Evolutionary conservation across 139 green algal genomes (phyloP), one percentile per base, ranked within the genome.

Genomic region (Picochlorum sp.): DNA sequence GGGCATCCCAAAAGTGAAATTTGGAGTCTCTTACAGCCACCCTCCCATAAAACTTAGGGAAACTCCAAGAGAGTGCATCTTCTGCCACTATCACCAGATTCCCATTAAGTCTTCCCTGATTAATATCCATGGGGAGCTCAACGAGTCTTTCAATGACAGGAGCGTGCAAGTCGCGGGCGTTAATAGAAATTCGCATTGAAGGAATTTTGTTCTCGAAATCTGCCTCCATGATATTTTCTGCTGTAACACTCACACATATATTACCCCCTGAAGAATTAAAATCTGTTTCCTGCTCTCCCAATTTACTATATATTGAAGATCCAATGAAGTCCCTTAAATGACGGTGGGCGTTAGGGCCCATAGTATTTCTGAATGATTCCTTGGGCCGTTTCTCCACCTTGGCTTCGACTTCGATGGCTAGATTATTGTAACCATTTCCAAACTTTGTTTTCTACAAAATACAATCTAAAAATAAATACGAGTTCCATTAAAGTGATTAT

Each of bases 1-100:
- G 74, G 0, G 92, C 55, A 57, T 98, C 92, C 83, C 84, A 98
- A 40, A 98, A 96, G 73, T 97, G 90, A 49, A 98, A 88, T 14
- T 72, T 69, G 4, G 70, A 57, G 24, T 70, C 75, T n/a, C 55
- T 50, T 14, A 90, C 68, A 10, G 39, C 28, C 16, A 76, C 43
- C 13, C 73, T 65, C 40, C 87, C 88, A 31, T 67, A 63, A 33
- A 96, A 75, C 53, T 79, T 65, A 22, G 89, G 89, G 50, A 91
- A 93, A 4, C 73, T 44, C 85, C 88, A 95, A 9, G 73, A 79
- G 20, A 57, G 55, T 0, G 59, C 26, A 47, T 88, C 67, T 53
- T 83, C 52, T 1, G 58, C 63, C 24, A 55, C 53, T 7, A 95
- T 56, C 10, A 57, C 45, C 12, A 97, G 59, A 57, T 92, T 73